phyloP scores from a whole-genome alignment of 306 rosid genomes.

The Erythrophleum fordii region DNA sequence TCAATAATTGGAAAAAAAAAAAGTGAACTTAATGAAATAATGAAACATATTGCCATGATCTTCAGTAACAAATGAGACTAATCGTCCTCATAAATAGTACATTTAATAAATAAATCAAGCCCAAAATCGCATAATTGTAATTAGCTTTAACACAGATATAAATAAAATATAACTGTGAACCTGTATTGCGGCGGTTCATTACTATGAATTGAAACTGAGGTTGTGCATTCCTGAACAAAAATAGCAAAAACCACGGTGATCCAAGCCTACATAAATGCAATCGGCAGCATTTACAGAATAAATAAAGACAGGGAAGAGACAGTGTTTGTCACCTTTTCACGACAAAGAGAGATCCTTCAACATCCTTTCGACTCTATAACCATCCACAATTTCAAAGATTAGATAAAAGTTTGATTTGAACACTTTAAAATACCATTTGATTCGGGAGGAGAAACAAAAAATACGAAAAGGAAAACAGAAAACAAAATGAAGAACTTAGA shows the following conservation, averaged over 20 bases:
- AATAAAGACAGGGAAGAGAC: slow-evolving; percentile 8
- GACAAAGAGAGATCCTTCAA: slow-evolving; percentile 98
- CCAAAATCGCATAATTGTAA: not conserved
- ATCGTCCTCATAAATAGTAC: not conserved
- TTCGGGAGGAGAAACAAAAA: not conserved
- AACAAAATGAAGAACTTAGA: not conserved
- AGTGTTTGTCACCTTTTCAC: slow-evolving; percentile 70
- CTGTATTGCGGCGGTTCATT: slow-evolving; percentile 92
- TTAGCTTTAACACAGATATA: not conserved
- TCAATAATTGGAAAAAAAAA: not conserved
- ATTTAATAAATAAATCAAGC: not conserved
- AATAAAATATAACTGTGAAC: slow-evolving; percentile 44
- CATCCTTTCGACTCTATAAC: slow-evolving; percentile 95
- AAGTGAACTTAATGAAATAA: not conserved
- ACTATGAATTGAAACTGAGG: slow-evolving; percentile 96
- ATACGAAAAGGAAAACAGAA: not conserved
- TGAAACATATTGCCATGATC: not conserved
- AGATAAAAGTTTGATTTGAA: slow-evolving; percentile 6
- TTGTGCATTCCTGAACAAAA: slow-evolving; percentile 64
- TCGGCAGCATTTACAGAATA: not conserved
- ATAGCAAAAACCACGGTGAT: slow-evolving; percentile 1
- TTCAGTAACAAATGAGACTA: not conserved
- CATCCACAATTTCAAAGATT: slow-evolving; percentile 13
- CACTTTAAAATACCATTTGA: not conserved
- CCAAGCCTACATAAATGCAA: slow-evolving; percentile 17